Percentiles rank a stretch among this genome's conserved stretches.
These are phyloP conservation scores for Chimonanthus praecox DNA, from an alignment of 164 flowering plant genomes.

Conservation along the genomic window DNA sequence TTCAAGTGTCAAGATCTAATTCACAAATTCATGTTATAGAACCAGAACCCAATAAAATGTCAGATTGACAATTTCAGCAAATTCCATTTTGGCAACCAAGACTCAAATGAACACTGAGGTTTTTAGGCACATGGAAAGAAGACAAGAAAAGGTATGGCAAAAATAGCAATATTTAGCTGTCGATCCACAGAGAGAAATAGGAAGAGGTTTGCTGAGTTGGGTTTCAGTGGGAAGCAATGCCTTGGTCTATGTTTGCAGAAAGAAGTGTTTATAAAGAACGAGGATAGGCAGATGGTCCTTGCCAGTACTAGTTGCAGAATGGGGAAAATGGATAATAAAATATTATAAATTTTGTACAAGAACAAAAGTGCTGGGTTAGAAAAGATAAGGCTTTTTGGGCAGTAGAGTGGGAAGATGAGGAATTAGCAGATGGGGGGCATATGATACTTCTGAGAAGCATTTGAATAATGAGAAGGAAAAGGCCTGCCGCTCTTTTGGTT, in stretches of 20 bases:
- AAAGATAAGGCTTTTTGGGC: slow-evolving; percentile 43
- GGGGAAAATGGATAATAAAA: slow-evolving; percentile 4
- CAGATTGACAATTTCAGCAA: not conserved
- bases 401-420: slow-evolving; percentile 37
- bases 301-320: slow-evolving; percentile 11
- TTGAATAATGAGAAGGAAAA: slow-evolving; percentile 24
- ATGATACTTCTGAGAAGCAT: slow-evolving; percentile 44
- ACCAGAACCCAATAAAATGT: not conserved
- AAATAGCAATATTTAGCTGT: not conserved
- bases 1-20: not conserved
- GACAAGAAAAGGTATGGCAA: no score
- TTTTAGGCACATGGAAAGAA: no score
- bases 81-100: not conserved
- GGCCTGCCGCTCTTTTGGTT: slow-evolving; percentile 47
- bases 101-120: no score
- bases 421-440: slow-evolving; percentile 52
- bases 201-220: not conserved
- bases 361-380: not conserved
- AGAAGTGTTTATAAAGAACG: slow-evolving; percentile 22
- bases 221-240: not conserved
- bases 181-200: not conserved
- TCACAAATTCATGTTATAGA: not conserved
- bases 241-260: not conserved
- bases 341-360: slow-evolving; percentile 17
- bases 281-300: slow-evolving; percentile 9